Base-by-base conservation (phyloP, 2,329 filamentous ascomycete species). In the Stenocarpella maydis region DNA sequence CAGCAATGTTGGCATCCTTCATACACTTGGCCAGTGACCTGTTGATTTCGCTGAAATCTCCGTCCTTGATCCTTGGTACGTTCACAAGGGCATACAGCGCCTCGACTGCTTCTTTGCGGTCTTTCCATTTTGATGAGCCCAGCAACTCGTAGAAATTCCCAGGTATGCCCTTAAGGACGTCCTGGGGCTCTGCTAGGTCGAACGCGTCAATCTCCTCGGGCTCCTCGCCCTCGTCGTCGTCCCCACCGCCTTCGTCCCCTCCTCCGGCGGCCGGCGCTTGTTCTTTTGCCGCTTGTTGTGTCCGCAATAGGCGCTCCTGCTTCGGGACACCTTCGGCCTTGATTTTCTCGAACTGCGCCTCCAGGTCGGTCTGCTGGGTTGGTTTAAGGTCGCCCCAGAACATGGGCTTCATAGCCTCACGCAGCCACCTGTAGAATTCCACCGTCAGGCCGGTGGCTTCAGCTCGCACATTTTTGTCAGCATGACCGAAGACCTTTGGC, bases 1-100 rank as follows among this genome's bases (percentile, higher is more conserved):
- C 96, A 6, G 93, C 92, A 74, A 99, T 92, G 77, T 99, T 99
- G 75, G 97, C 96, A 75, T 99, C 97, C 80, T 99, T 99, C 96
- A 99, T 99, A 75, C 90, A 94, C 81, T 98, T 99, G 53, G 96
- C 95, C 67, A 98, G 86, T 4, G 89, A 91, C 71, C 93, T 88
- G 68, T 93, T 89, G 74, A 98, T 87, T 75, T 98, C 95, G 78
- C 91, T 89, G 77, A 94, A 98, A 67, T 93, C 91, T 8, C 90
- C 93, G 74, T 98, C 95, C 79, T 97, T 97, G 79, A 99, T 97
- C 71, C 91, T 88, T 17, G 95, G 94, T 49, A 97, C 91, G 75
- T 97, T 97, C 67, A 97, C 81, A 3, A 89, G 86, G 17, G 88
- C 87, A 74, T 91, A 91, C 0, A 98, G 85, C 12, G 89, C 93